Conservation (phyloP, 2,329 filamentous ascomycete genomes). For the Beauveria sp. region DNA sequence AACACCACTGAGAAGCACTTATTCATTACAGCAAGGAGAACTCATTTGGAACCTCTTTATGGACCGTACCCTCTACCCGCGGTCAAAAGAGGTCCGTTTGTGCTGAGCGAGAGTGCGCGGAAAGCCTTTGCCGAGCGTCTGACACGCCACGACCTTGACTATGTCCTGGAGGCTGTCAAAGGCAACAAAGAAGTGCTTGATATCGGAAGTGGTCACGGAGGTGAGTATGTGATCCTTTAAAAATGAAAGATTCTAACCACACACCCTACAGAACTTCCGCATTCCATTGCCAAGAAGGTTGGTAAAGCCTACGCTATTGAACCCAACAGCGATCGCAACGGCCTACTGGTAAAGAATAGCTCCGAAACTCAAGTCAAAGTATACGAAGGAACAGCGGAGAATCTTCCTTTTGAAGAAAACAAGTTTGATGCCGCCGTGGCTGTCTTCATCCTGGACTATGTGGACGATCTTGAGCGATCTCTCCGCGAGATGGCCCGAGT, state of each 20-base stretch:
- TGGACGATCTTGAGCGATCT: conserved; percentile 7
- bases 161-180: neutral
- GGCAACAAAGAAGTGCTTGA: neutral
- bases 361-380: neutral
- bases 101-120: neutral
- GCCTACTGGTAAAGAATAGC: neutral
- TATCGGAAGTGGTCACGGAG: neutral
- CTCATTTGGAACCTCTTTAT: neutral
- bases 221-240: neutral
- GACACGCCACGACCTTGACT: neutral
- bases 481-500: conserved; percentile 9
- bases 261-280: neutral
- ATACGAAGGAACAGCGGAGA: neutral
- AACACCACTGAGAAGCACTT: neutral
- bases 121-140: neutral
- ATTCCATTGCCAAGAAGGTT: neutral
- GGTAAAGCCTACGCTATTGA: neutral
- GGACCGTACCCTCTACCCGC: neutral
- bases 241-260: neutral
- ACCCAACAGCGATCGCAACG: neutral
- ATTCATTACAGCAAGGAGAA: neutral
- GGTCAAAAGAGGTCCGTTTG: neutral
- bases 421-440: conserved; percentile 8
- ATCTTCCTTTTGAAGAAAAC: neutral
- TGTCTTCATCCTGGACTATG: conserved; percentile 8